Conservation (phyloP, 1,284 basidiomycete species). For the Cryptococcus wingfieldii region DNA sequence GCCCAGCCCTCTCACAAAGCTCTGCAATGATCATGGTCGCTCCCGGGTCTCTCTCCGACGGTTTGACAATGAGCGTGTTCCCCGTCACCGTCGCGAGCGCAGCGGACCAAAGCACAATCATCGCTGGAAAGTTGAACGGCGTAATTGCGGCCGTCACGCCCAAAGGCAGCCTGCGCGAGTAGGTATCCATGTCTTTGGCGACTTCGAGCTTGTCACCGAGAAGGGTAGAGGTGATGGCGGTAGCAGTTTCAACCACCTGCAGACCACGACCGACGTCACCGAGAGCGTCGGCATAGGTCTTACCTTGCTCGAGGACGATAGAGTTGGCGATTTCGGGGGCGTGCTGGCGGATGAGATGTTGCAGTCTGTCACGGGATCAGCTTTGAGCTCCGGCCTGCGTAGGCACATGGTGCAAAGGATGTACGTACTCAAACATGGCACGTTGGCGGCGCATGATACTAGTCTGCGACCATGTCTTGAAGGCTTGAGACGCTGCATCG, state of each 20-base stretch:
- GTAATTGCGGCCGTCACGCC: conserved; percentile 64
- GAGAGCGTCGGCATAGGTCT: conserved; percentile 84
- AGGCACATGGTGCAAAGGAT: neutral
- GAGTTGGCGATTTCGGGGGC: conserved; percentile 56
- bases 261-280: conserved; percentile 91
- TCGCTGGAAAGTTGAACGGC: conserved; percentile 88
- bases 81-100: conserved; percentile 60
- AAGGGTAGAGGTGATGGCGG: conserved; percentile 74
- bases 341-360: conserved; percentile 71
- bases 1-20: conserved; percentile 71
- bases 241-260: conserved; percentile 84
- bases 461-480: conserved; percentile 81
- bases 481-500: conserved; percentile 78
- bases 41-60: conserved; percentile 92
- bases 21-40: conserved; percentile 97
- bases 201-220: conserved; percentile 92
- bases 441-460: conserved; percentile 82
- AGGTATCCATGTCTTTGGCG: conserved; percentile 96
- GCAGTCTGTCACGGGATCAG: conserved; percentile 56
- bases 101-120: conserved; percentile 93
- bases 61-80: conserved; percentile 92
- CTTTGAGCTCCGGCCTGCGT: neutral
- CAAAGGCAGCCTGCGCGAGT: conserved; percentile 41
- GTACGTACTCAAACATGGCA: conserved; percentile 75
- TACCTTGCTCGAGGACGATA: conserved; percentile 82